Percentiles rank a stretch among this genome's conserved stretches.
phyloP scores from a whole-genome alignment of 2,329 filamentous ascomycete species.

The Ophiostoma pallidulum region DNA sequence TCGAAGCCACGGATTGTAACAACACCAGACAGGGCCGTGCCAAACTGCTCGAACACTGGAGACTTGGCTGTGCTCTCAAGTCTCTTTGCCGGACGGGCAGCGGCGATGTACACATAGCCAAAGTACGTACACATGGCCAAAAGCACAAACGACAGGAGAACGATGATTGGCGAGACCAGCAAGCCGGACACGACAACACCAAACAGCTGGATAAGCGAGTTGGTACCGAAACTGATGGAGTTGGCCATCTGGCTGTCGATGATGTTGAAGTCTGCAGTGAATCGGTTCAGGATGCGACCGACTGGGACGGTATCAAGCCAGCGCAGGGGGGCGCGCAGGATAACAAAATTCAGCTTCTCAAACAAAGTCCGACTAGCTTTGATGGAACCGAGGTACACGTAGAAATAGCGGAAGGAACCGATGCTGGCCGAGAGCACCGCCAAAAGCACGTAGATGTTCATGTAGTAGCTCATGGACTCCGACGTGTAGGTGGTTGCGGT shows the following conservation, averaged over 20 bases:
- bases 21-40: slow-evolving; percentile 61
- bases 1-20: slow-evolving; percentile 68
- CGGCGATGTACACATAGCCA: slow-evolving; percentile 55
- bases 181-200: slow-evolving; percentile 58
- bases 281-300: slow-evolving; percentile 67
- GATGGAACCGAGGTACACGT: slow-evolving; percentile 55
- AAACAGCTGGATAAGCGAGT: slow-evolving; percentile 51
- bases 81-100: slow-evolving; percentile 64
- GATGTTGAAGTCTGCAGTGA: slow-evolving; percentile 67
- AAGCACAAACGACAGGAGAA: slow-evolving; percentile 51
- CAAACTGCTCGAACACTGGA: slow-evolving; percentile 73
- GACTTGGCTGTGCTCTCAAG: slow-evolving; percentile 69
- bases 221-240: slow-evolving; percentile 51
- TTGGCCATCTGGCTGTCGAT: slow-evolving; percentile 59
- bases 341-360: slow-evolving; percentile 52
- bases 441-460: slow-evolving; percentile 57
- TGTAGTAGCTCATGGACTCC: slow-evolving; percentile 49
- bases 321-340: slow-evolving; percentile 63
- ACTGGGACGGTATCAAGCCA: slow-evolving; percentile 75
- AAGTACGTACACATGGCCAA: slow-evolving; percentile 48
- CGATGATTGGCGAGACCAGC: slow-evolving; percentile 58
- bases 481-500: neutral
- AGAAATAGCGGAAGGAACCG: slow-evolving; percentile 53
- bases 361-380: slow-evolving; percentile 62
- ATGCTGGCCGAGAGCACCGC: slow-evolving; percentile 47